phyloP scores from a whole-genome alignment of 805 yeast species.

The Wickerhamomyces tratensis region DNA sequence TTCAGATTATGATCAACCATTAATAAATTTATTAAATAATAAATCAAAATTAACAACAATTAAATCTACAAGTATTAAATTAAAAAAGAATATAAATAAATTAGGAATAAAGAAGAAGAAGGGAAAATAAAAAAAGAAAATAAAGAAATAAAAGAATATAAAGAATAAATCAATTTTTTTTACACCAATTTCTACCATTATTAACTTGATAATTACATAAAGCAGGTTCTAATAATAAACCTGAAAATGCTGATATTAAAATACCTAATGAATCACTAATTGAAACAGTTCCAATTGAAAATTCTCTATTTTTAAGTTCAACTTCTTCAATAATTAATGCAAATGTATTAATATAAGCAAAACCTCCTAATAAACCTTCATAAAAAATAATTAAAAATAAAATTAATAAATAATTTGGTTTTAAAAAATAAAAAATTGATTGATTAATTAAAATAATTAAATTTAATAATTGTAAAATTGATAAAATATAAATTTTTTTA shows the following conservation, averaged over 20 bases:
- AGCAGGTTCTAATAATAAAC: slow-evolving; percentile 62
- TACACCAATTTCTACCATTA: slow-evolving; percentile 78
- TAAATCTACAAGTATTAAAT: no score
- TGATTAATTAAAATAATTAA: slow-evolving; percentile 50
- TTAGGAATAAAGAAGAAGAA: no score
- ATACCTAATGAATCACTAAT: slow-evolving; percentile 82
- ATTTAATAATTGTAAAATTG: slow-evolving; percentile 60
- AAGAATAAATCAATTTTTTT: slow-evolving; percentile 18
- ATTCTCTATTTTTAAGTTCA: slow-evolving; percentile 47
- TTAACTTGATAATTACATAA: slow-evolving; percentile 64
- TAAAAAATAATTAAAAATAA: slow-evolving; percentile 61
- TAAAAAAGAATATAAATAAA: no score
- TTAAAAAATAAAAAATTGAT: slow-evolving; percentile 39
- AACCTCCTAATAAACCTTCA: slow-evolving; percentile 89
- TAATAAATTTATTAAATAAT: no score
- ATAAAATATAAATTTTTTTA: slow-evolving; percentile 45
- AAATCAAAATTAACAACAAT: no score
- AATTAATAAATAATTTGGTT: slow-evolving; percentile 48
- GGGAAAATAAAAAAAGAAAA: no score
- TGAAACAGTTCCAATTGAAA: slow-evolving; percentile 76
- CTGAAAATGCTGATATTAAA: slow-evolving; percentile 68
- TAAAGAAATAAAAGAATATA: no score
- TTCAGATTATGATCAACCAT: no score
- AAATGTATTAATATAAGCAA: slow-evolving; percentile 84
- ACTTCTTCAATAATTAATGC: slow-evolving; percentile 59